Evolutionary conservation across 257 asterid species (phyloP), one percentile per base, ranked within the genome.

Genomic region (Rubia yunnanensis): DNA sequence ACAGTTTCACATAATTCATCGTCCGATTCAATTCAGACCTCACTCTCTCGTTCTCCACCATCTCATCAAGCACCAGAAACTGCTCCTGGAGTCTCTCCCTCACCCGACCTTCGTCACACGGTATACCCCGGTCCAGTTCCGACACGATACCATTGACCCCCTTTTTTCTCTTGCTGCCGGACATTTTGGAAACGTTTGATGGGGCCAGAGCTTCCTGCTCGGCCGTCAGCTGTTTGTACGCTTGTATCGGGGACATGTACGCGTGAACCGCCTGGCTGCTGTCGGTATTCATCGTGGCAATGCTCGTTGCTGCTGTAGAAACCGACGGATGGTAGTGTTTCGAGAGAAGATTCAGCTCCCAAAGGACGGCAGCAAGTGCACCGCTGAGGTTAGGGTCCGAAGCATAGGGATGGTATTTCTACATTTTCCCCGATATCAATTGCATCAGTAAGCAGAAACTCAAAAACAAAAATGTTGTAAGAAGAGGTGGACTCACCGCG

Each of bases 371-470:
- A 65, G 99, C 92, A 60, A 94, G 84, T 57, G 97, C 97, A 62
- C 97, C 99, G 58, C 99, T 88, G 1, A 75, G 92, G 87, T 88
- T 85, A 7, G 99, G 99, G 76, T 94, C 99, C 55, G 78, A 60
- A 24, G 86, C 95, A 58, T 81, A 72, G 55, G 99, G 95, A 67
- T 86, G 95, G 70, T 90, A 88, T 76, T 77, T 90, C 97, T 94
- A 89, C 78, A 63, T 68, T 55, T 53, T 7, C 48, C 63, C 22
- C 18, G 55, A 17, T 52, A 66, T 74, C 50, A 70, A 15, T 44
- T 44, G 44, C 64, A 70, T 54, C 64, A 57, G 58, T 41, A 13
- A 10, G 66, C 4, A 50, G 26, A 18, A n/a, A 1, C 5, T 13
- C 2, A 5, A 50, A 18, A 50, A 5, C 56, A 64, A 17, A 59